phyloP scores from a whole-genome alignment of 2,329 filamentous ascomycete species.

The Ophiostoma montium region DNA sequence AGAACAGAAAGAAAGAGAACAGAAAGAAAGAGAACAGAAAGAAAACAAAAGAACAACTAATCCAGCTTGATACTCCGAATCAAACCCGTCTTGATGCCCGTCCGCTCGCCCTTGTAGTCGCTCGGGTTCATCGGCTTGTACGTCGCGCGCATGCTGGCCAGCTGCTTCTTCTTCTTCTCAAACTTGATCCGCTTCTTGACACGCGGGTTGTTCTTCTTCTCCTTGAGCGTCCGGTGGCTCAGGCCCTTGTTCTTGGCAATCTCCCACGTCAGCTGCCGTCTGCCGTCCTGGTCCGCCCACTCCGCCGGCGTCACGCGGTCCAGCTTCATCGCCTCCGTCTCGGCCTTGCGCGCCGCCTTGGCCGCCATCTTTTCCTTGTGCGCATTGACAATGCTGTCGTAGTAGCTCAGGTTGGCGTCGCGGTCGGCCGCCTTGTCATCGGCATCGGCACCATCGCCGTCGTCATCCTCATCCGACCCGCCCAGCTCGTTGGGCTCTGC shows the following conservation, averaged over 20 bases:
- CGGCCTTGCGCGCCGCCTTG: slow-evolving; percentile 43
- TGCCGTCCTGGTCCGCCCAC: slow-evolving; percentile 65
- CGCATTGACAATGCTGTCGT: slow-evolving; percentile 9
- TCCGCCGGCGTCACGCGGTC: slow-evolving; percentile 51
- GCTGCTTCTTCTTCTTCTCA: slow-evolving; percentile 94
- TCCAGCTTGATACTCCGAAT: slow-evolving; percentile 87
- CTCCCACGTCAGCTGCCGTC: slow-evolving; percentile 81
- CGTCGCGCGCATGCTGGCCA: slow-evolving; percentile 69
- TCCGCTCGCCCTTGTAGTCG: slow-evolving; percentile 81
- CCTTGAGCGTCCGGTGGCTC: slow-evolving; percentile 52
- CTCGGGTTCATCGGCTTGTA: slow-evolving; percentile 77
- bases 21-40: not conserved
- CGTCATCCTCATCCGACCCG: slow-evolving; percentile 53
- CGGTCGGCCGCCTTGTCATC: no score
- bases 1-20: no score
- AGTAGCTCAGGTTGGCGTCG: slow-evolving; percentile 44
- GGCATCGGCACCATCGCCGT: slow-evolving; percentile 51
- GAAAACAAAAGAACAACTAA: not conserved
- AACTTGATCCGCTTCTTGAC: slow-evolving; percentile 98
- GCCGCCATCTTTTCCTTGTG: slow-evolving; percentile 53
- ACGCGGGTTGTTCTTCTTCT: slow-evolving; percentile 86
- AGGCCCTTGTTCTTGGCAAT: slow-evolving; percentile 98
- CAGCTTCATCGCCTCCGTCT: slow-evolving; percentile 47
- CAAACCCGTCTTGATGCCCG: slow-evolving; percentile 87
- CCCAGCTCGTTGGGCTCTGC: slow-evolving; percentile 50